A percentile compares a stretch with the other conserved stretches of the same genome.
Conservation (phyloP, 192 early-diverging fungal species). For the Endogone sp. region DNA sequence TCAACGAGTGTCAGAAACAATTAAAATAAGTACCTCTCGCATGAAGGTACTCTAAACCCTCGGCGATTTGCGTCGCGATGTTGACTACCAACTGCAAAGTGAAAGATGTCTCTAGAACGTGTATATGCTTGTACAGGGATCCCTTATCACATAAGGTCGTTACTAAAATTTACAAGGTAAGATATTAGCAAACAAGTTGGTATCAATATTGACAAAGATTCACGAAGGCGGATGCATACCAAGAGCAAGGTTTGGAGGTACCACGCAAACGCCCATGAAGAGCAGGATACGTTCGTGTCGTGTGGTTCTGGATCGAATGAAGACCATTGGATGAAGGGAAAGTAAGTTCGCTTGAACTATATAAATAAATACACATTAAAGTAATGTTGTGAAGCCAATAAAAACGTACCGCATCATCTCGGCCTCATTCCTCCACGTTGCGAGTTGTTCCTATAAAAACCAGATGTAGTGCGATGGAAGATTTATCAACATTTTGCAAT, state of each 20-base stretch:
- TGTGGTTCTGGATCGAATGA: neutral
- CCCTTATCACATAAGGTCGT: constrained; percentile 1
- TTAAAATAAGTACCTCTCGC: constrained; percentile 1
- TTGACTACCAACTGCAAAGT: neutral
- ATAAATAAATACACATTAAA: neutral
- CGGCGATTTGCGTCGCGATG: constrained; percentile 1
- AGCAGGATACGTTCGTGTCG: constrained; percentile 1
- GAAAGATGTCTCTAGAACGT: neutral
- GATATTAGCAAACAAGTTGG: neutral
- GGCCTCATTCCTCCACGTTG: neutral
- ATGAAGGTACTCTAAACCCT: constrained; percentile 4
- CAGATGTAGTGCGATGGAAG: no score
- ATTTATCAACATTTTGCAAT: no score
- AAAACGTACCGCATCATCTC: constrained; percentile 1
- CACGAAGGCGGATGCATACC: neutral
- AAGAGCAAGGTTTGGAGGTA: constrained; percentile 3
- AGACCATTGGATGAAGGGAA: neutral
- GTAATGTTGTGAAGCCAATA: neutral
- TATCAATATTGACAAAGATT: neutral
- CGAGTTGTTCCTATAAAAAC: neutral
- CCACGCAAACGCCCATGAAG: constrained; percentile 2
- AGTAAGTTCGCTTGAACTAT: neutral
- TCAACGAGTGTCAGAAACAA: no score
- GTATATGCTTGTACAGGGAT: constrained; percentile 4
- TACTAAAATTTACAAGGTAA: neutral